These are phyloP conservation scores for Basipetospora sp. DNA, from an alignment of 2,329 filamentous ascomycete genomes.

Conservation along the genomic window DNA sequence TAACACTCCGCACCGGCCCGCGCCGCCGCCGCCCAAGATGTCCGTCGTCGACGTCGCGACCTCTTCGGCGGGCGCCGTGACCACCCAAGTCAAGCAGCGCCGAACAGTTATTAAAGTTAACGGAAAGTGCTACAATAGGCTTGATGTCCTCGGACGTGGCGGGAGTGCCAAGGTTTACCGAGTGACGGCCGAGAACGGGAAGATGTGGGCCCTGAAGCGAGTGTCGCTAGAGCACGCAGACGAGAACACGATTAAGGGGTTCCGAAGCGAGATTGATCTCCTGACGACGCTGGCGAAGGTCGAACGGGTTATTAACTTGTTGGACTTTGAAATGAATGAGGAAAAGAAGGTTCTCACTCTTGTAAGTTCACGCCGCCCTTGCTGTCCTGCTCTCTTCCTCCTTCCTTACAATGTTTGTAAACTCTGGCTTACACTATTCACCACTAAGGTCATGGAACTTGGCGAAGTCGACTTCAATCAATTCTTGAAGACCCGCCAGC, in stretches of 20 bases:
- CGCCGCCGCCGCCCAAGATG: slow-evolving; percentile 85
- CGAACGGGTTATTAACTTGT: slow-evolving; percentile 77
- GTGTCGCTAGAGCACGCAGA: slow-evolving; percentile 86
- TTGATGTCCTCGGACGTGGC: slow-evolving; percentile 81
- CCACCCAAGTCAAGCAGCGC: slow-evolving; percentile 57
- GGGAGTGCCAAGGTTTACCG: slow-evolving; percentile 90
- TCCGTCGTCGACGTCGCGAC: slow-evolving; percentile 86
- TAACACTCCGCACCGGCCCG: slow-evolving; percentile 64
- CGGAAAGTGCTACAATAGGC: slow-evolving; percentile 73
- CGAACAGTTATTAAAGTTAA: slow-evolving; percentile 78
- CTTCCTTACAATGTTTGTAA: no score
- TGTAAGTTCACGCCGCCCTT: slow-evolving; percentile 32
- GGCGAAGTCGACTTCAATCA: slow-evolving; percentile 87
- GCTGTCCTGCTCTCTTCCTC: no score
- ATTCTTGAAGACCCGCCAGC: slow-evolving; percentile 60
- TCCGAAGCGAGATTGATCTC: slow-evolving; percentile 89
- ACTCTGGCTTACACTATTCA: no score
- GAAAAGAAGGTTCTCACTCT: slow-evolving; percentile 80
- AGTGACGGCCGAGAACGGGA: slow-evolving; percentile 92
- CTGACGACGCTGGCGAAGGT: slow-evolving; percentile 68
- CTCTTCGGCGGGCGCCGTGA: slow-evolving; percentile 63
- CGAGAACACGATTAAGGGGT: slow-evolving; percentile 67
- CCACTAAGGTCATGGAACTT: slow-evolving; percentile 74
- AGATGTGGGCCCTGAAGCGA: slow-evolving; percentile 84
- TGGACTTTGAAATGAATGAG: slow-evolving; percentile 85